These are phyloP conservation scores for Ganoderma sinense DNA, from an alignment of 1,284 basidiomycete species.

Conservation along the genomic window DNA sequence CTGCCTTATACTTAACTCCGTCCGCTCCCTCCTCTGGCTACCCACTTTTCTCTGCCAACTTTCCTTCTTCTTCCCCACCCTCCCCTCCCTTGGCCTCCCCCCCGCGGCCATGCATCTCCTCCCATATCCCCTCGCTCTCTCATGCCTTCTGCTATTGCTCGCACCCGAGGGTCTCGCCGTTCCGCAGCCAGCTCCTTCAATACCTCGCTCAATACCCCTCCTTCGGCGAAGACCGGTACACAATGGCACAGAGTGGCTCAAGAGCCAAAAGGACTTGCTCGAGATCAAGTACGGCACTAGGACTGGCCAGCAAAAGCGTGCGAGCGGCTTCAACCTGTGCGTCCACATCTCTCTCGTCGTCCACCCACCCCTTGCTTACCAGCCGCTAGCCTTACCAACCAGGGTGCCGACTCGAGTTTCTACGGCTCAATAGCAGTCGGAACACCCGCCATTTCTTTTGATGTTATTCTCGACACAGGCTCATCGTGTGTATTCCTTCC, in stretches of 20 bases:
- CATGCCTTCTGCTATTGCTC: slow-evolving; percentile 30
- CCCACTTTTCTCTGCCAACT: slow-evolving; percentile 11
- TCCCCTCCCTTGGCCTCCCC: slow-evolving; percentile 25
- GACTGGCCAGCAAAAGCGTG: slow-evolving; percentile 33
- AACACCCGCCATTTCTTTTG: slow-evolving; percentile 46
- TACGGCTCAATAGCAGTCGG: slow-evolving; percentile 52
- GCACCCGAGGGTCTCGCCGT: slow-evolving; percentile 33
- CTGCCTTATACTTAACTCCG: slow-evolving; percentile 22
- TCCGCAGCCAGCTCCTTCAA: slow-evolving; percentile 25
- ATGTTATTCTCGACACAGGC: slow-evolving; percentile 63
- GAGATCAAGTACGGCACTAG: slow-evolving; percentile 38
- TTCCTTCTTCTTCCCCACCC: slow-evolving; percentile 1
- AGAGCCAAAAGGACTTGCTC: slow-evolving; percentile 34
- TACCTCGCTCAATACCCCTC: slow-evolving; percentile 33
- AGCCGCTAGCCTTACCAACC: slow-evolving; percentile 37
- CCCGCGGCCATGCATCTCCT: slow-evolving; percentile 29
- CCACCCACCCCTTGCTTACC: not conserved
- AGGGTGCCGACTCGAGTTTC: slow-evolving; percentile 44
- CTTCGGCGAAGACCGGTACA: slow-evolving; percentile 25
- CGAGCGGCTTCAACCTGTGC: slow-evolving; percentile 40
- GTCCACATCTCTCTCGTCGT: slow-evolving; percentile 7
- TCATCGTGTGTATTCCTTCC: slow-evolving; percentile 48
- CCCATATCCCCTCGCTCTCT: slow-evolving; percentile 33
- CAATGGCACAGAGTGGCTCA: slow-evolving; percentile 31
- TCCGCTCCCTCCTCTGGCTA: slow-evolving; percentile 16